These are phyloP conservation scores for Oidiodendron maius DNA, from an alignment of 495 filamentous ascomycete species.

Conservation along the genomic window DNA sequence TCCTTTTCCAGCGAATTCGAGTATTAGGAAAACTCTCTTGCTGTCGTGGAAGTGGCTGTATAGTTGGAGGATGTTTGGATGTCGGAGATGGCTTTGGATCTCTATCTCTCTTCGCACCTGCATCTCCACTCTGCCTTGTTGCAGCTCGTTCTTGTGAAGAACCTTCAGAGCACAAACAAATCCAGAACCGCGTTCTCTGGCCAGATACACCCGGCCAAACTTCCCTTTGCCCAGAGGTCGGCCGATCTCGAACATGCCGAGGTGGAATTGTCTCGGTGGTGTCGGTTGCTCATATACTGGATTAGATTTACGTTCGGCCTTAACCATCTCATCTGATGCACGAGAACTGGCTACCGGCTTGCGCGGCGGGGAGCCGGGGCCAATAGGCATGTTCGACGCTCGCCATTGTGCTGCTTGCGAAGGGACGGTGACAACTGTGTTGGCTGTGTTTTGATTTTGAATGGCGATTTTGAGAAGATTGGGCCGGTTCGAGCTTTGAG, in stretches of 20 bases:
- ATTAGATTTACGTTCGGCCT: slow-evolving; percentile 20
- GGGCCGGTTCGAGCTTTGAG: slow-evolving; percentile 54
- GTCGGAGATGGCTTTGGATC: slow-evolving; percentile 91
- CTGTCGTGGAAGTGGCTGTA: slow-evolving; percentile 97
- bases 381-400: slow-evolving; percentile 36
- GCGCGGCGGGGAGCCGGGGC: slow-evolving; percentile 28
- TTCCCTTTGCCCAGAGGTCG: slow-evolving; percentile 95
- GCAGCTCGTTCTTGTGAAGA: slow-evolving; percentile 88
- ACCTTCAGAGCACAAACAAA: slow-evolving; percentile 98
- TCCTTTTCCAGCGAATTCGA: slow-evolving; percentile 92
- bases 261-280: slow-evolving; percentile 71
- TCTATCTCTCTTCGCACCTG: slow-evolving; percentile 96
- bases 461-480: slow-evolving; percentile 78
- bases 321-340: slow-evolving; percentile 42
- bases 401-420: slow-evolving; percentile 59
- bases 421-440: slow-evolving; percentile 56
- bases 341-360: slow-evolving; percentile 34
- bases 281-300: slow-evolving; percentile 36
- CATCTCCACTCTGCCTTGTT: slow-evolving; percentile 86
- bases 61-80: slow-evolving; percentile 91
- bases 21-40: slow-evolving; percentile 91
- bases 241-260: slow-evolving; percentile 99
- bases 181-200: slow-evolving; percentile 78
- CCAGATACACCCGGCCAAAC: slow-evolving; percentile 94
- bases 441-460: slow-evolving; percentile 61